These are phyloP conservation scores for Rhizodiscina lignyota DNA, from an alignment of 495 filamentous ascomycete species.

Conservation along the genomic window DNA sequence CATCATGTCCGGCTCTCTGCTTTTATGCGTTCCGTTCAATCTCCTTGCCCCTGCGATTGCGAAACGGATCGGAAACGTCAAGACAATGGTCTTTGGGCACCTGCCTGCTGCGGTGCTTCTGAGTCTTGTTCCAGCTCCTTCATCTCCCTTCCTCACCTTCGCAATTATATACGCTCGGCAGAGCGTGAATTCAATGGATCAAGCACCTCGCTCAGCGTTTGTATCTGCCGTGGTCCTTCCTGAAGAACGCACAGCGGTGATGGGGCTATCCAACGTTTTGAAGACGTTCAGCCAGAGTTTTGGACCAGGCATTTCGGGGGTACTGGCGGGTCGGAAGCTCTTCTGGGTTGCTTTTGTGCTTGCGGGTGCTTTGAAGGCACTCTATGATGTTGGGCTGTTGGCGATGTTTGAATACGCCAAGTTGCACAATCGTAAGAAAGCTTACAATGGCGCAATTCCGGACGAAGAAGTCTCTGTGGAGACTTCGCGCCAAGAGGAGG, in stretches of 20 bases:
- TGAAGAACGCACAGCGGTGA: constrained; percentile 14
- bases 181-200: constrained; percentile 62
- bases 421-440: no score
- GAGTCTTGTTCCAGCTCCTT: constrained; percentile 46
- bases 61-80: constrained; percentile 60
- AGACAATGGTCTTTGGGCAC: constrained; percentile 81
- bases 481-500: no score
- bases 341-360: constrained; percentile 13
- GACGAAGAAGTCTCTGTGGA: no score
- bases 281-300: constrained; percentile 11
- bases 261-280: constrained; percentile 15
- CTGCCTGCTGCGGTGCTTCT: constrained; percentile 61
- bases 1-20: constrained; percentile 47
- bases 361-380: constrained; percentile 12
- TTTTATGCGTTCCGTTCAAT: constrained; percentile 50
- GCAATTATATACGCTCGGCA: constrained; percentile 45
- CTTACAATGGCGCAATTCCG: no score
- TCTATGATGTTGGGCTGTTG: constrained; percentile 9
- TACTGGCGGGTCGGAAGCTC: constrained; percentile 6
- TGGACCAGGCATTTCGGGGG: constrained; percentile 9
- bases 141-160: constrained; percentile 40
- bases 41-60: constrained; percentile 61
- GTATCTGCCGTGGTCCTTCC: constrained; percentile 10
- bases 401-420: no score
- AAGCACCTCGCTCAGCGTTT: constrained; percentile 54